Percentiles rank a stretch among this genome's conserved stretches.
These are phyloP conservation scores for Mucuna pruriens DNA, from an alignment of 306 rosid species.

Conservation along the genomic window DNA sequence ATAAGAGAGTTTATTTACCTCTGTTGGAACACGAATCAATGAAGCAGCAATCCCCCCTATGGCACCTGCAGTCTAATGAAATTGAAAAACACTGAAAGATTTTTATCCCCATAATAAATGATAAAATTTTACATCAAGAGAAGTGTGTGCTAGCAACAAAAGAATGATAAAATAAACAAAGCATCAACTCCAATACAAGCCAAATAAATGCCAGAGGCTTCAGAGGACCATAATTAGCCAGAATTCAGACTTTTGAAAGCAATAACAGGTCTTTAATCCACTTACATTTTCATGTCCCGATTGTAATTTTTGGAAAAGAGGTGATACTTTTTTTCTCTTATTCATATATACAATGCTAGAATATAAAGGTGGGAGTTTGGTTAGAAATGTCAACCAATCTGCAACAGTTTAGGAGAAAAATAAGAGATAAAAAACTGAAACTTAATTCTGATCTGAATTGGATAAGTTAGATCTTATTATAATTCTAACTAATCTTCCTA, in stretches of 20 bases:
- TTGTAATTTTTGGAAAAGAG: background rate
- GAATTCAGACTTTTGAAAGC: slow-evolving; percentile 27
- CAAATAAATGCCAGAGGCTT: slow-evolving; percentile 32
- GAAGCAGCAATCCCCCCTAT: slow-evolving; percentile 95
- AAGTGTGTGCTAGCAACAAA: slow-evolving; percentile 30
- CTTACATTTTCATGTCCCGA: background rate
- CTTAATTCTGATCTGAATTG: slow-evolving; percentile 2
- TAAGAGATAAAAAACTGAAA: background rate
- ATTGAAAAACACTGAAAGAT: slow-evolving; percentile 35
- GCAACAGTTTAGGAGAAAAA: background rate
- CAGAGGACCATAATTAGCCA: slow-evolving; percentile 23
- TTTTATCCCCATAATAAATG: slow-evolving; percentile 5
- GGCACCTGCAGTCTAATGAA: slow-evolving; percentile 92
- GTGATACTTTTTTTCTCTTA: background rate
- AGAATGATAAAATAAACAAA: slow-evolving; percentile 29
- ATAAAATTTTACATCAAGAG: slow-evolving; percentile 17
- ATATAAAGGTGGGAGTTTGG: background rate
- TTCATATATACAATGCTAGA: slow-evolving; percentile 7
- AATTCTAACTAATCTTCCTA: background rate
- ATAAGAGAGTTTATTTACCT: slow-evolving; percentile 57
- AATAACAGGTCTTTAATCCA: slow-evolving; percentile 15
- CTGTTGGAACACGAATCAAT: slow-evolving; percentile 95
- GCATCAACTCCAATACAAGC: slow-evolving; percentile 37
- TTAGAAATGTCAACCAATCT: background rate
- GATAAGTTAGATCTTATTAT: background rate